Conservation (phyloP, 2,329 filamentous ascomycete species). For the Ceratocystis harringtonii region DNA sequence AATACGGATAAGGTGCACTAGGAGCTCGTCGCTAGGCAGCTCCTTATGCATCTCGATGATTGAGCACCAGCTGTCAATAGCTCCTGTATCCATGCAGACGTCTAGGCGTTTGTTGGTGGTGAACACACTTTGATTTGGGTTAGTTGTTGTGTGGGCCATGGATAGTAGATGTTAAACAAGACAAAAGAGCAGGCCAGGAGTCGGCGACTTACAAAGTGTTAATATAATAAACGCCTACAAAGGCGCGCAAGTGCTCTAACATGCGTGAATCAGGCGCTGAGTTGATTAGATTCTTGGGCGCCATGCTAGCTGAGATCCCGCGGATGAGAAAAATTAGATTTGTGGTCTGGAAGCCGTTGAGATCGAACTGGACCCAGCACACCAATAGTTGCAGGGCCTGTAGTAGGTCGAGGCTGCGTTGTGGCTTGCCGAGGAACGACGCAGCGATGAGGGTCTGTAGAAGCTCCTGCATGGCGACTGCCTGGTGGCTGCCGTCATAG, state of each 20-base stretch:
- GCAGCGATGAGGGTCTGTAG: constrained; percentile 30
- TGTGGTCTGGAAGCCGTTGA: constrained; percentile 35
- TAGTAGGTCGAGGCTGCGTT: constrained; percentile 32
- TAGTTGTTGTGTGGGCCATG: background rate
- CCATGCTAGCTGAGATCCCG: constrained; percentile 21
- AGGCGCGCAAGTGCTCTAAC: constrained; percentile 33
- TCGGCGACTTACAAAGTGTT: constrained; percentile 30
- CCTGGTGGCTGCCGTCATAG: constrained; percentile 31
- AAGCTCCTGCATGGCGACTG: constrained; percentile 30
- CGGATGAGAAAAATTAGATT: constrained; percentile 35
- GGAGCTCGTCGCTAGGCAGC: constrained; percentile 30
- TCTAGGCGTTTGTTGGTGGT: constrained; percentile 34
- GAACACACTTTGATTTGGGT: constrained; percentile 25
- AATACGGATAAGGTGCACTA: constrained; percentile 32
- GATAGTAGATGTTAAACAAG: background rate
- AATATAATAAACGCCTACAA: constrained; percentile 36
- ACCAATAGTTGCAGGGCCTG: constrained; percentile 33
- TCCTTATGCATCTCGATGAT: constrained; percentile 30
- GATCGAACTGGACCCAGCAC: constrained; percentile 27
- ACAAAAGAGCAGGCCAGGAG: background rate
- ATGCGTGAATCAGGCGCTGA: constrained; percentile 19
- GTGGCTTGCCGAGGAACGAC: constrained; percentile 28
- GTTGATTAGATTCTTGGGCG: constrained; percentile 19
- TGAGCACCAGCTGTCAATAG: constrained; percentile 31
- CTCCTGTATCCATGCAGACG: constrained; percentile 32